phyloP scores from a whole-genome alignment of 2,329 filamentous ascomycete genomes.

The Didymella keratinophila region DNA sequence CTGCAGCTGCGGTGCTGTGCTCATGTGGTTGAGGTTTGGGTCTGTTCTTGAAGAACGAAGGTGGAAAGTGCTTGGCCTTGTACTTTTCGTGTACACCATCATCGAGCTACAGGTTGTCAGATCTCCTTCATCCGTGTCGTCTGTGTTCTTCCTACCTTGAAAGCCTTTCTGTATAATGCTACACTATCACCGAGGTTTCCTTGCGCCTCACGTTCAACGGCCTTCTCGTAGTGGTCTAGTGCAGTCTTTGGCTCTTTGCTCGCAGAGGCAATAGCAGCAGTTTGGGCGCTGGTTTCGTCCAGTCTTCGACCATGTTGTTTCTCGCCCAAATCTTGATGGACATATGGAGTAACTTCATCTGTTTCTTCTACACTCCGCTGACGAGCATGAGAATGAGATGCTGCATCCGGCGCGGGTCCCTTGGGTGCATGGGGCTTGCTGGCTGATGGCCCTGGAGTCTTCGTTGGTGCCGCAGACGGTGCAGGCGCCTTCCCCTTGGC shows the following conservation, averaged over 20 bases:
- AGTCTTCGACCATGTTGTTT: slow-evolving; percentile 55
- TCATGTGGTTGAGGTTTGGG: slow-evolving; percentile 19
- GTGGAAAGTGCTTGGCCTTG: slow-evolving; percentile 88
- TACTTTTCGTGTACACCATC: slow-evolving; percentile 83
- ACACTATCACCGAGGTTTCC: slow-evolving; percentile 91
- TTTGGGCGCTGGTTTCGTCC: slow-evolving; percentile 52
- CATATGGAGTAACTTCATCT: slow-evolving; percentile 53
- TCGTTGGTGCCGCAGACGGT: slow-evolving; percentile 24
- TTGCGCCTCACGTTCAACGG: slow-evolving; percentile 84
- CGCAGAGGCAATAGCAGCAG: slow-evolving; percentile 38
- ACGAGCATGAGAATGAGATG: slow-evolving; percentile 35
- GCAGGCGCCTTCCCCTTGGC: slow-evolving; percentile 47
- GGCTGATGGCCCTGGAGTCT: slow-evolving; percentile 27
- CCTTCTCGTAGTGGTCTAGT: slow-evolving; percentile 90
- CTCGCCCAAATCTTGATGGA: slow-evolving; percentile 57
- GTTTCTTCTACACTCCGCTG: slow-evolving; percentile 44
- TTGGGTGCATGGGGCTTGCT: slow-evolving; percentile 35
- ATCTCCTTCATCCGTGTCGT: background rate
- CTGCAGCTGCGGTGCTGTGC: slow-evolving; percentile 17
- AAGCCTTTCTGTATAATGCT: slow-evolving; percentile 86
- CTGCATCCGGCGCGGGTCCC: slow-evolving; percentile 35
- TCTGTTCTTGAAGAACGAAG: slow-evolving; percentile 58
- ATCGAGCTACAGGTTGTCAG: slow-evolving; percentile 70
- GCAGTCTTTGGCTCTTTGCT: slow-evolving; percentile 72
- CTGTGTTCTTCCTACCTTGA: slow-evolving; percentile 67